Base-by-base conservation (phyloP, 768 basidiomycete genomes). In the Boletus reticuloceps region DNA sequence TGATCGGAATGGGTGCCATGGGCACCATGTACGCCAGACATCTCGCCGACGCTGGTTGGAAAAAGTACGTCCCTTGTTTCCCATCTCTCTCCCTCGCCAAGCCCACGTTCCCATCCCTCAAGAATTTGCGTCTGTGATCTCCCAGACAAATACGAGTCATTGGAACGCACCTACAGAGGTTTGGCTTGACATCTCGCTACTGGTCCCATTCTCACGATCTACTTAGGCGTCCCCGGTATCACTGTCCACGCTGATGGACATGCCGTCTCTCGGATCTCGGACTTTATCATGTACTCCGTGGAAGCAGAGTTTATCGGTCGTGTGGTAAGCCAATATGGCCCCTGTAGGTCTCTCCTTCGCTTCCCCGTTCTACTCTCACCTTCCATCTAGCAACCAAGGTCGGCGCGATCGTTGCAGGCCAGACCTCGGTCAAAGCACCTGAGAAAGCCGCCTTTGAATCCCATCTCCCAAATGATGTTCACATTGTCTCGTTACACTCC, bases 1-100 rank as follows among this genome's bases (percentile, higher is more conserved):
- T 97, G 49, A 97, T 97, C 58, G 95, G 96, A 3, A 97, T 98
- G 94, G 95, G 95, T 1, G 91, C 90, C 47, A 98, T 98, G 96
- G 96, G 96, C 3, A 78, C 76, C 65, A 93, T 98, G 94, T 98
- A 98, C 69, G 93, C 94, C 0, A 80, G 78, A 17, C 69, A 76
- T n/a, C 77, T 99, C 25, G 82, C 85, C 12, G 90, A 77, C 7
- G 94, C 87, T 11, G 94, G 96, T 2, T 94, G 92, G 86, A 82
- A 85, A 71, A 89, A 84, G 95, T 94, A 58, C 31, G 36, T 45
- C 14, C 29, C 1, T 14, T 36, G 43, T 32, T 25, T 59, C 50
- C n/a, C 50, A 22, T 17, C 32, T 14, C 9, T 20, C 1, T 5
- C 17, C 3, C 20, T 32, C 12, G 22, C 22, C 47, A 51, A 36